These are phyloP conservation scores for Penicillium atrosanguineum DNA, from an alignment of 495 filamentous ascomycete species.

Conservation along the genomic window DNA sequence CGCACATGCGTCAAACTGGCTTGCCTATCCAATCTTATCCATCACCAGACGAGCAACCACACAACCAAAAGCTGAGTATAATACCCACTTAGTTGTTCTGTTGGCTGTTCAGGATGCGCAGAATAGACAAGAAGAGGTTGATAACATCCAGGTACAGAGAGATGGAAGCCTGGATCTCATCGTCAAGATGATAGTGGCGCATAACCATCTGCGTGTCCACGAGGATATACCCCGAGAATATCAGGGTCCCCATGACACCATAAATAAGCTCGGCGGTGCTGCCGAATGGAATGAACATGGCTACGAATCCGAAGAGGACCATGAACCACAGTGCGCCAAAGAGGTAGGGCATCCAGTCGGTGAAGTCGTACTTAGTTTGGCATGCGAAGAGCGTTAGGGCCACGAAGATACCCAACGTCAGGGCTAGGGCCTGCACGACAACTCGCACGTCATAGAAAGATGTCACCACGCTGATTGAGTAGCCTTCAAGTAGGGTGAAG, in stretches of 20 bases:
- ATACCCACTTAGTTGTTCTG: conserved; percentile 64
- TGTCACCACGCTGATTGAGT: conserved; percentile 86
- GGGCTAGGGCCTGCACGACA: conserved; percentile 84
- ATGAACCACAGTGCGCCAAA: conserved; percentile 87
- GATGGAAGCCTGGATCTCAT: conserved; percentile 97
- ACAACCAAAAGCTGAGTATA: not conserved
- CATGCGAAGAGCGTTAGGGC: conserved; percentile 92
- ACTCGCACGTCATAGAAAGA: conserved; percentile 79
- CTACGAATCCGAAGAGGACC: conserved; percentile 89
- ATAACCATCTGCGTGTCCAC: conserved; percentile 96
- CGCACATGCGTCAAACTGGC: conserved; percentile 2
- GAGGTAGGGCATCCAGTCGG: conserved; percentile 91
- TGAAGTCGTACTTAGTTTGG: conserved; percentile 99
- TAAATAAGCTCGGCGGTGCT: conserved; percentile 81
- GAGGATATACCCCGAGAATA: conserved; percentile 92
- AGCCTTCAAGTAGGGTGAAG: conserved; percentile 92
- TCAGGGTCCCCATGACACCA: conserved; percentile 71
- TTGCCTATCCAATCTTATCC: not conserved
- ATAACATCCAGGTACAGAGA: conserved; percentile 94
- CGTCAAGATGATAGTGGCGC: conserved; percentile 94
- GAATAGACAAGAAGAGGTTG: conserved; percentile 92
- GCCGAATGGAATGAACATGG: conserved; percentile 76
- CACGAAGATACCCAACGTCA: conserved; percentile 91
- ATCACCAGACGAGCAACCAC: not conserved
- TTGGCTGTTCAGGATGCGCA: conserved; percentile 86